Evolutionary conservation across 2,329 filamentous ascomycete species (phyloP).

Genomic region (Aspergillus neoniger): DNA sequence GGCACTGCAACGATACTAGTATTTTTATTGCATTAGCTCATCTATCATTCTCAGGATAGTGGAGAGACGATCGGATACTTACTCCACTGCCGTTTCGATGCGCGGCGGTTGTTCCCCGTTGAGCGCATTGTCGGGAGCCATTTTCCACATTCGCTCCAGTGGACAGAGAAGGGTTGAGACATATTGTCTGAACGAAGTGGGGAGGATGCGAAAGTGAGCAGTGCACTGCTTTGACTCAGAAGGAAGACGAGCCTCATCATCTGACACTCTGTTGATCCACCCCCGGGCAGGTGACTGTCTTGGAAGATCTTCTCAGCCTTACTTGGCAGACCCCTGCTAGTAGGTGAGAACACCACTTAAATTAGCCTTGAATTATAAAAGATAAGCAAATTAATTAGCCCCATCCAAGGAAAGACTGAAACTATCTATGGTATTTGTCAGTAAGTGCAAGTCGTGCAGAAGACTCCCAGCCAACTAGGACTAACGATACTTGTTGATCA

Average conservation of each 20-base stretch:
- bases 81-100: constrained; percentile 28
- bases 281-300: constrained; percentile 7
- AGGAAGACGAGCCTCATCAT: constrained; percentile 5
- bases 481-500: background rate
- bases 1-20: constrained; percentile 39
- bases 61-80: constrained; percentile 11
- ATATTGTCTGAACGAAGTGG: background rate
- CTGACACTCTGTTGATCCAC: constrained; percentile 7
- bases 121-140: constrained; percentile 8
- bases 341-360: background rate
- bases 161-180: background rate
- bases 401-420: background rate
- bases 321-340: background rate
- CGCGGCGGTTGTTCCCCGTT: background rate
- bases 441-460: no score
- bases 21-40: background rate
- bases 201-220: background rate
- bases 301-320: constrained; percentile 3
- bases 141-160: constrained; percentile 6
- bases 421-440: background rate
- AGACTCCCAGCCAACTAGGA: background rate
- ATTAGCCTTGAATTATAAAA: no score
- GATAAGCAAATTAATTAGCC: background rate
- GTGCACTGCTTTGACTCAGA: background rate
- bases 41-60: background rate